phyloP scores from a whole-genome alignment of 805 yeast species.

The Zygosaccharomyces gambellarensis region DNA sequence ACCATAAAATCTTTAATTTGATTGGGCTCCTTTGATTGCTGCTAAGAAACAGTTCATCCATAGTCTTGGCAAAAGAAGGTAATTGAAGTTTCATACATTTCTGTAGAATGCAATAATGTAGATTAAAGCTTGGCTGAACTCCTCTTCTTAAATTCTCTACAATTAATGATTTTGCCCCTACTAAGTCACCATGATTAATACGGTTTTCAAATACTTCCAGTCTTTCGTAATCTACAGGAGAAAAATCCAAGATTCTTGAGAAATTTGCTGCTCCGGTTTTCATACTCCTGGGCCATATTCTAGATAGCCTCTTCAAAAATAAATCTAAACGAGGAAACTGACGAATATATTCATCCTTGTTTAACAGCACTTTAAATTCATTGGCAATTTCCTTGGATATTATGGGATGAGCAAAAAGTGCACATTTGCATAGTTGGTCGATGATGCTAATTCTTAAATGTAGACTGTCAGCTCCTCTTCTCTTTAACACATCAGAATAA shows the following conservation, averaged over 20 bases:
- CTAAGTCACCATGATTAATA: conserved; percentile 10
- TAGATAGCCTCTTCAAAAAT: conserved; percentile 5
- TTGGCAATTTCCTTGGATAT: conserved; percentile 21
- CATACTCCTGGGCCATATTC: conserved; percentile 3
- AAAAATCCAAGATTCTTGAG: conserved; percentile 1
- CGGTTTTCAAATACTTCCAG: conserved; percentile 6
- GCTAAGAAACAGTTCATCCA: conserved; percentile 18
- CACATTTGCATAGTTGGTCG: conserved; percentile 22
- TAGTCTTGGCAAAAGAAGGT: conserved; percentile 16
- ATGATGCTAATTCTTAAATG: conserved; percentile 12
- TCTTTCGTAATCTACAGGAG: conserved; percentile 13
- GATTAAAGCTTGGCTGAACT: conserved; percentile 17
- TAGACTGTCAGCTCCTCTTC: conserved; percentile 7
- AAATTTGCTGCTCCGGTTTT: conserved; percentile 7
- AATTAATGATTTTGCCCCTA: conserved; percentile 14
- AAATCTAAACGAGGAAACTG: conserved; percentile 14
- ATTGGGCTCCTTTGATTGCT: conserved; percentile 18
- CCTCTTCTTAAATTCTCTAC: conserved; percentile 24
- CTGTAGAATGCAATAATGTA: conserved; percentile 21
- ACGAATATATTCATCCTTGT: conserved; percentile 10
- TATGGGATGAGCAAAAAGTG: conserved; percentile 18
- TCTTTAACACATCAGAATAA: conserved; percentile 11
- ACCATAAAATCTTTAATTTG: conserved; percentile 25
- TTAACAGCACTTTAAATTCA: conserved; percentile 19
- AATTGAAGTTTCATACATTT: conserved; percentile 14